Evolutionary conservation across 192 early-diverging fungal genomes (phyloP).

Genomic region (Neocallimastix lanati): DNA sequence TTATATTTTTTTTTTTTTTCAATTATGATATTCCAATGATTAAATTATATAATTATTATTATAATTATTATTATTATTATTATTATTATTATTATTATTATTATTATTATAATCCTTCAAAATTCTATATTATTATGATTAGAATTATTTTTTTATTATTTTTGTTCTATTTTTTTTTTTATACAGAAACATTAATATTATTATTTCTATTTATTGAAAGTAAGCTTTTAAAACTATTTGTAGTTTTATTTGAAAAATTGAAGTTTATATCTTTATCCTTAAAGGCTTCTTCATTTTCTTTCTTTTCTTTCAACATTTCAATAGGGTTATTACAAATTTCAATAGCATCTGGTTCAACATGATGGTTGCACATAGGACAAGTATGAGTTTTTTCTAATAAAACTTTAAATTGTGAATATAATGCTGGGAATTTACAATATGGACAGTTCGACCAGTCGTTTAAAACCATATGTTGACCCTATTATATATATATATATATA

Average conservation of each 20-base stretch:
- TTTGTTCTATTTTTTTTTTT: background rate
- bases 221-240: background rate
- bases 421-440: constrained; percentile 22
- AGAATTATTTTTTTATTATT: no score
- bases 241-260: background rate
- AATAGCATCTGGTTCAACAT: background rate
- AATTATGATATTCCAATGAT: no score
- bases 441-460: constrained; percentile 28
- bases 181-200: background rate
- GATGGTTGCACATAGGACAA: constrained; percentile 27
- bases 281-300: background rate
- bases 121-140: no score
- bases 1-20: no score
- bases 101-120: no score
- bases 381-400: constrained; percentile 13
- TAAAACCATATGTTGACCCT: constrained; percentile 31
- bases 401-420: constrained; percentile 13
- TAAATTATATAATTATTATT: no score
- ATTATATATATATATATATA: background rate
- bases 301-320: background rate
- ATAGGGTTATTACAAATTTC: background rate
- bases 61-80: no score
- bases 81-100: no score
- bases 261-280: background rate
- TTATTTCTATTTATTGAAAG: background rate